Conservation (phyloP, 768 basidiomycete species). For the Amanita subjunquillea region DNA sequence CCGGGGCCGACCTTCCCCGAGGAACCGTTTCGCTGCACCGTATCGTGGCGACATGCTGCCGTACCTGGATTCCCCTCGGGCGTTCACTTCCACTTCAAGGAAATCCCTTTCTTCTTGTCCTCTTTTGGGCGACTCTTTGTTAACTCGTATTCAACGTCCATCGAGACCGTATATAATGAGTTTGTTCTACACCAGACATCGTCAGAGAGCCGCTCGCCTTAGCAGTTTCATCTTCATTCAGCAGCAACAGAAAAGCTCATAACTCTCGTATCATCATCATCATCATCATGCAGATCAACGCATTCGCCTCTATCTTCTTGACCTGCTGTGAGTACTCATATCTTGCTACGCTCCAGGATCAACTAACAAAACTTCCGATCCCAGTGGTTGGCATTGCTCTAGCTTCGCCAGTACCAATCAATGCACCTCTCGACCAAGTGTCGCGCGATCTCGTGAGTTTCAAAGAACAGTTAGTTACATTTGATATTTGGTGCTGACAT, state of each 20-base stretch:
- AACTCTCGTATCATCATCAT: not conserved
- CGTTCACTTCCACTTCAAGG: slow-evolving; percentile 8
- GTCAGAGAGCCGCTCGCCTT: not conserved
- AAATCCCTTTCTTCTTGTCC: slow-evolving; percentile 13
- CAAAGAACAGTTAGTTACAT: not conserved
- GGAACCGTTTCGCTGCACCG: not conserved
- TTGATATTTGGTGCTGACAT: not conserved
- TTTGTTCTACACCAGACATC: no score
- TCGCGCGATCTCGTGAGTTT: slow-evolving; percentile 10
- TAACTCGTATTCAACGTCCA: not conserved
- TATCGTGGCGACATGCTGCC: not conserved
- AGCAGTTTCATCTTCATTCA: not conserved
- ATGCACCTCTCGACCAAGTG: slow-evolving; percentile 13
- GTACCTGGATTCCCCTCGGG: not conserved
- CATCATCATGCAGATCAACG: slow-evolving; percentile 19
- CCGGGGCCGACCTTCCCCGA: not conserved
- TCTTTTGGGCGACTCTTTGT: slow-evolving; percentile 14
- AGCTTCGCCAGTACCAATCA: slow-evolving; percentile 20
- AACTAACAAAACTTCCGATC: not conserved
- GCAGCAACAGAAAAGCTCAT: slow-evolving; percentile 2
- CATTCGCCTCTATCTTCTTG: slow-evolving; percentile 15
- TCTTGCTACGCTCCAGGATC: not conserved
- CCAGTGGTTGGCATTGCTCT: slow-evolving; percentile 13
- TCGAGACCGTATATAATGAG: slow-evolving; percentile 2
- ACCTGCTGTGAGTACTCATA: slow-evolving; percentile 16